These are phyloP conservation scores for Capsicum rhomboideum DNA, from an alignment of 257 asterid genomes.

Conservation along the genomic window DNA sequence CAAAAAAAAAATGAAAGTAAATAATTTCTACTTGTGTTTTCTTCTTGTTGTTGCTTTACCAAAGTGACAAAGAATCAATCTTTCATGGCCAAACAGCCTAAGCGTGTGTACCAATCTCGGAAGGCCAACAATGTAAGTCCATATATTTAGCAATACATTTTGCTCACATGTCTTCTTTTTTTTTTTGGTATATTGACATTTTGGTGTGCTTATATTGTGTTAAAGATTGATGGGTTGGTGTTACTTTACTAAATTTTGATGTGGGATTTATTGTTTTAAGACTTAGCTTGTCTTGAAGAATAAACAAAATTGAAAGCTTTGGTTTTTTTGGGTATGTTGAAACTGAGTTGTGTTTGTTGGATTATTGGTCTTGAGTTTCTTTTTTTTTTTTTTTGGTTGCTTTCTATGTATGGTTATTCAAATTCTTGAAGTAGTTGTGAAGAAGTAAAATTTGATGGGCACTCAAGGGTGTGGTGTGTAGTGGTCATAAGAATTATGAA, in stretches of 20 bases:
- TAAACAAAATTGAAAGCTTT: background rate
- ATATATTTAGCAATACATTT: background rate
- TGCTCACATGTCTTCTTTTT: background rate
- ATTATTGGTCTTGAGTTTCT: background rate
- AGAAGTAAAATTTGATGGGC: background rate
- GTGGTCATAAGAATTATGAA: background rate
- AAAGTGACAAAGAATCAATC: slow-evolving; percentile 2
- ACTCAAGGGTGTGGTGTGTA: background rate
- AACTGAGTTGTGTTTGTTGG: background rate
- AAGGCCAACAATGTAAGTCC: slow-evolving; percentile 28
- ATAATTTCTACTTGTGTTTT: background rate
- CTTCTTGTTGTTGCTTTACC: background rate
- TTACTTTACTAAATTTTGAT: background rate
- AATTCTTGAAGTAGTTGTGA: background rate
- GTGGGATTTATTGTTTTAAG: background rate
- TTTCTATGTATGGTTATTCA: background rate
- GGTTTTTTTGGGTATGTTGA: background rate
- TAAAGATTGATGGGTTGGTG: slow-evolving; percentile 5
- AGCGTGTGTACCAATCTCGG: slow-evolving; percentile 26
- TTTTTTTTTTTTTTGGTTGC: background rate
- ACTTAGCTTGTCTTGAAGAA: background rate
- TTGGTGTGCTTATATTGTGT: background rate
- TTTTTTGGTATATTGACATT: background rate
- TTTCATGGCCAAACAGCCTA: slow-evolving; percentile 20
- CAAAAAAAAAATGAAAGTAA: background rate